Evolutionary conservation across 805 yeast species (phyloP).

Genomic region (Saturnispora sekii): DNA sequence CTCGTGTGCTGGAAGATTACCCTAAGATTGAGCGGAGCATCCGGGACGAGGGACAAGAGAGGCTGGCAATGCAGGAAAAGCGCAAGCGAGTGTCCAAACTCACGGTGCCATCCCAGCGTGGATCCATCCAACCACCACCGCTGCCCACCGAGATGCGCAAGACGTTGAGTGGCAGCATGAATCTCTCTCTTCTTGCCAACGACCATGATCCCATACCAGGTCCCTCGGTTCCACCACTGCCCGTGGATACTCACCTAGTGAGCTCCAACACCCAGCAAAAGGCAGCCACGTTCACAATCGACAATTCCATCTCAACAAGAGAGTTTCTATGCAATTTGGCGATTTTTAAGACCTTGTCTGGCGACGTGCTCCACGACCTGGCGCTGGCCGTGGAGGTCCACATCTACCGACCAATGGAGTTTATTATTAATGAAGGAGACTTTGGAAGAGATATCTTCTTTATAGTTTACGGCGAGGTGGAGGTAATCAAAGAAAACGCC

Average conservation of each 20-base stretch:
- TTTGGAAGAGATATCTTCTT: slow-evolving; percentile 56
- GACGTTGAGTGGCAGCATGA: neutral
- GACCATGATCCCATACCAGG: slow-evolving; percentile 31
- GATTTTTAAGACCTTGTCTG: slow-evolving; percentile 47
- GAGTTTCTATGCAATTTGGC: slow-evolving; percentile 50
- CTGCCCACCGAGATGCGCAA: neutral
- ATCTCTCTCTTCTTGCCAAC: slow-evolving; percentile 25
- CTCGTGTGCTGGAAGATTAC: slow-evolving; percentile 48
- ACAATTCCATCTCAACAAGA: slow-evolving; percentile 43
- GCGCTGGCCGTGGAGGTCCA: slow-evolving; percentile 55
- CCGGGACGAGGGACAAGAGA: slow-evolving; percentile 71
- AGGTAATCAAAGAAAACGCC: slow-evolving; percentile 40
- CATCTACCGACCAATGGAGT: slow-evolving; percentile 45
- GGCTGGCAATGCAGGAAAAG: slow-evolving; percentile 62
- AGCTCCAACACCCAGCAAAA: neutral
- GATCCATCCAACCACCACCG: slow-evolving; percentile 7
- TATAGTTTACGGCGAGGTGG: slow-evolving; percentile 60
- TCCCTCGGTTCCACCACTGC: slow-evolving; percentile 30
- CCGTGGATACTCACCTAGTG: slow-evolving; percentile 1
- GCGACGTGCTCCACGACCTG: slow-evolving; percentile 49
- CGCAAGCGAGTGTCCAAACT: slow-evolving; percentile 36
- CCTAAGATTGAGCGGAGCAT: slow-evolving; percentile 60
- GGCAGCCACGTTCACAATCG: slow-evolving; percentile 30
- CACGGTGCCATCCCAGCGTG: slow-evolving; percentile 9
- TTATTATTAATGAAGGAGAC: slow-evolving; percentile 51